phyloP scores from a whole-genome alignment of 2,329 filamentous ascomycete species.

The Chaetomium globosum region DNA sequence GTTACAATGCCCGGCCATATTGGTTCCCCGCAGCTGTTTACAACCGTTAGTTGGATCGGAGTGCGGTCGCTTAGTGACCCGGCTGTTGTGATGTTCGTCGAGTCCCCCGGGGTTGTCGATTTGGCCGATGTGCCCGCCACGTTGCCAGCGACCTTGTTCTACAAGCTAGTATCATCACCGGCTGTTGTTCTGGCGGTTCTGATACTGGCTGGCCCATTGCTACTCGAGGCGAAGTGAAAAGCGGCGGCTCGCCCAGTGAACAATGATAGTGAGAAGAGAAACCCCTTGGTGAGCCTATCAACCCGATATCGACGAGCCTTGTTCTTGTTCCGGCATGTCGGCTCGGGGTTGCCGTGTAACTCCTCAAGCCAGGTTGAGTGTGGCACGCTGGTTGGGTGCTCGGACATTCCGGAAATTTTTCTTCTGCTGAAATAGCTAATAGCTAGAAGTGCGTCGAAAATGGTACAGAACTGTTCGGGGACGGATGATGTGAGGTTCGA shows the following conservation, averaged over 20 bases:
- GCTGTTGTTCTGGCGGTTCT: neutral
- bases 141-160: neutral
- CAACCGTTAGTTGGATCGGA: constrained; percentile 63
- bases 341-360: neutral
- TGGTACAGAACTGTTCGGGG: neutral
- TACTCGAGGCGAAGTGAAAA: neutral
- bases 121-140: neutral
- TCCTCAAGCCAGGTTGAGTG: neutral
- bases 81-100: neutral
- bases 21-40: constrained; percentile 70
- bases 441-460: too few relatives aligned
- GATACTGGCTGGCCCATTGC: neutral
- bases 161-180: neutral
- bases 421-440: neutral
- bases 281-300: neutral
- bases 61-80: constrained; percentile 17
- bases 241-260: neutral
- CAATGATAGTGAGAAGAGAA: constrained; percentile 1
- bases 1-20: constrained; percentile 78
- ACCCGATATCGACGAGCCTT: neutral
- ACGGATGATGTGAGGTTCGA: neutral
- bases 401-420: neutral
- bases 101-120: constrained; percentile 7
- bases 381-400: neutral
- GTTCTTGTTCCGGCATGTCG: neutral